These are phyloP conservation scores for Suillus sp. DNA, from an alignment of 768 basidiomycete species.

Conservation along the genomic window DNA sequence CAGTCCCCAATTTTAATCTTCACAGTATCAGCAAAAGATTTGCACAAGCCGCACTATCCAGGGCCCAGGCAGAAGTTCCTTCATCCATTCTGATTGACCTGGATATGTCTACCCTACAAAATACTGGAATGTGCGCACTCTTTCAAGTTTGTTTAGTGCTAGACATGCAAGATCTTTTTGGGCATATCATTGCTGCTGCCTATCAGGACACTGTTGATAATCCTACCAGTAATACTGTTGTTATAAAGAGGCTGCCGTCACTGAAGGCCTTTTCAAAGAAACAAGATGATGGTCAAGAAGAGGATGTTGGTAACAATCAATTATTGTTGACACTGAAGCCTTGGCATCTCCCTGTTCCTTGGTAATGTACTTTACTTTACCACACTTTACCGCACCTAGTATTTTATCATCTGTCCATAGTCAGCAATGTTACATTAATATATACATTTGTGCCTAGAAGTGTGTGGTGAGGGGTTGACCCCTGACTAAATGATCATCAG, in stretches of 20 bases:
- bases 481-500: too few relatives aligned
- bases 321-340: background rate
- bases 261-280: too few relatives aligned
- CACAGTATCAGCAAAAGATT: background rate
- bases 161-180: background rate
- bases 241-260: background rate
- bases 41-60: background rate
- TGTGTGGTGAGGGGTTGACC: too few relatives aligned
- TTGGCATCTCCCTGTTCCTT: background rate
- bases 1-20: background rate
- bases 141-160: background rate
- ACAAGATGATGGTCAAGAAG: too few relatives aligned
- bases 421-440: too few relatives aligned
- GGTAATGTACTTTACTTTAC: too few relatives aligned
- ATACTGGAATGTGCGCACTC: background rate
- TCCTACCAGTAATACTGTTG: background rate
- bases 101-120: background rate
- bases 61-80: background rate
- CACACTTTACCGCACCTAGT: too few relatives aligned
- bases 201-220: background rate
- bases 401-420: too few relatives aligned
- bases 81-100: background rate
- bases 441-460: too few relatives aligned
- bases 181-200: background rate
- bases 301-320: too few relatives aligned